Percentiles rank a stretch among this genome's conserved stretches.
Conservation (phyloP, 345 rosid species). For the Microcos paniculata region DNA sequence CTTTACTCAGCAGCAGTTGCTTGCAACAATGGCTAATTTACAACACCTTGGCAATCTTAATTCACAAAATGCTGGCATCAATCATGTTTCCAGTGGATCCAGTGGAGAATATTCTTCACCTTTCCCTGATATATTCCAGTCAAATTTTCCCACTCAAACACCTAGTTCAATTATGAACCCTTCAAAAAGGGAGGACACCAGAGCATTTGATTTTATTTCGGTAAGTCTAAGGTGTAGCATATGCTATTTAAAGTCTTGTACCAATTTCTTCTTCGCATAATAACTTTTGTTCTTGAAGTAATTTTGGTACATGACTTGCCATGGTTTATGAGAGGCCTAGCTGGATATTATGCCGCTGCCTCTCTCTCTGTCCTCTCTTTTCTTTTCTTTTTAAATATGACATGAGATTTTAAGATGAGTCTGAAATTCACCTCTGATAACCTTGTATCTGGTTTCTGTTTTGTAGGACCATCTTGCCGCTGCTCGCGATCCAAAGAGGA, state of each 20-base stretch:
- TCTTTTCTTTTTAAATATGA: background rate
- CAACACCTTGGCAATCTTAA: constrained; percentile 68
- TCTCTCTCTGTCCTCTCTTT: background rate
- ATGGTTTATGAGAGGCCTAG: background rate
- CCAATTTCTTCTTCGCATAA: background rate
- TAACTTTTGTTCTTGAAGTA: background rate
- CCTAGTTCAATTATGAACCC: constrained; percentile 57
- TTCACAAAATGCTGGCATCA: constrained; percentile 43
- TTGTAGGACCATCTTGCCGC: constrained; percentile 83
- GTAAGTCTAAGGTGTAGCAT: constrained; percentile 46
- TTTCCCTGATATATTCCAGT: constrained; percentile 85
- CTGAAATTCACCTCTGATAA: background rate
- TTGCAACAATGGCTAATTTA: constrained; percentile 70
- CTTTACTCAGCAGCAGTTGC: constrained; percentile 79
- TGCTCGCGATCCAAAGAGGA: constrained; percentile 75
- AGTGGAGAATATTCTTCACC: constrained; percentile 50
- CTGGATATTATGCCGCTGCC: too few species aligned
- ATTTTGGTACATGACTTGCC: background rate
- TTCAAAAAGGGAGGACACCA: constrained; percentile 71
- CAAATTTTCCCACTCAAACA: constrained; percentile 55
- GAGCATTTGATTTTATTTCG: constrained; percentile 93
- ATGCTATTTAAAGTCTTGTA: background rate
- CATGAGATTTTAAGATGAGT: background rate
- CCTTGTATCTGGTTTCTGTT: constrained; percentile 16
- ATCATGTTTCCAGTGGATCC: constrained; percentile 32